Conservation (phyloP, 768 basidiomycete species). For the Suillus tomentosus region DNA sequence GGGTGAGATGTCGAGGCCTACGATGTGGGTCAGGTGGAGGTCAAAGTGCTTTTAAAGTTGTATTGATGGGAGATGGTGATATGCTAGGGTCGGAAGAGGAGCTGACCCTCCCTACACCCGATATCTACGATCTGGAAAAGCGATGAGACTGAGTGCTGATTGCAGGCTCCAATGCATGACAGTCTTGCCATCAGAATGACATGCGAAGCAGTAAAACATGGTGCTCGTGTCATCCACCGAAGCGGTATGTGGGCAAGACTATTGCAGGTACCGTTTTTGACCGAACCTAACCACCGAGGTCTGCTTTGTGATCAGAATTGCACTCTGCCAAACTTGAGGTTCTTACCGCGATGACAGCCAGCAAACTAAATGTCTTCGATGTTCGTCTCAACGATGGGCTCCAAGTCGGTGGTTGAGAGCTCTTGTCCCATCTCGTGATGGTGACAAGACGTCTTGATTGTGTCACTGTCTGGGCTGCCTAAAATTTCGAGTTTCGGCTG, state of each 20-base stretch:
- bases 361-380: slow-evolving; percentile 83
- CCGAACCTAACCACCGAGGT: slow-evolving; percentile 73
- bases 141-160: slow-evolving; percentile 66
- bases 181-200: too few species aligned
- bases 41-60: slow-evolving; percentile 47
- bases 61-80: slow-evolving; percentile 33
- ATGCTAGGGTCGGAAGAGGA: slow-evolving; percentile 34
- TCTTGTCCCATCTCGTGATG: slow-evolving; percentile 37
- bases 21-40: slow-evolving; percentile 56
- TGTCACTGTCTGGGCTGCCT: not conserved
- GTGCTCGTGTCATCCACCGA: slow-evolving; percentile 71
- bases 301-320: slow-evolving; percentile 35
- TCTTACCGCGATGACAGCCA: slow-evolving; percentile 69
- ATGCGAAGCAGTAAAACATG: too few species aligned
- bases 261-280: slow-evolving; percentile 54
- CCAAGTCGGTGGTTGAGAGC: slow-evolving; percentile 32
- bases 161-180: slow-evolving; percentile 31
- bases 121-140: too few species aligned
- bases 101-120: too few species aligned
- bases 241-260: slow-evolving; percentile 71
- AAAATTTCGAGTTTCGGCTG: slow-evolving; percentile 17
- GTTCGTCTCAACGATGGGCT: slow-evolving; percentile 44
- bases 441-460: slow-evolving; percentile 7
- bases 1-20: slow-evolving; percentile 68
- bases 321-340: not conserved